A percentile compares a stretch with the other conserved stretches of the same genome.
These are phyloP conservation scores for Stemphylium lycopersici DNA, from an alignment of 2,329 filamentous ascomycete genomes.

Conservation along the genomic window DNA sequence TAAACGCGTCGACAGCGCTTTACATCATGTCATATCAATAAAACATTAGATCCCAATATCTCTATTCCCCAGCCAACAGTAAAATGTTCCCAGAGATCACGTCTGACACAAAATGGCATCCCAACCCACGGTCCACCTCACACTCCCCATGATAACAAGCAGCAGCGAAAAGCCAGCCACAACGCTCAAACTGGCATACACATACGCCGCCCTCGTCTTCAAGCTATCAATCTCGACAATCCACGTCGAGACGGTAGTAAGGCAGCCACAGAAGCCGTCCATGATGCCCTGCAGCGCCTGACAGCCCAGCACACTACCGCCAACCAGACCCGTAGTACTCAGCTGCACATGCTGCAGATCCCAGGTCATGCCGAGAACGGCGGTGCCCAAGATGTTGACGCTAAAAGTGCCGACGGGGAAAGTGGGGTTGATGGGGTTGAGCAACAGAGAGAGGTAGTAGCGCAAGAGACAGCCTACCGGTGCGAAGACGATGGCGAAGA, in stretches of 20 bases:
- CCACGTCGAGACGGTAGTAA: slow-evolving; percentile 58
- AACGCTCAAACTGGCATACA: slow-evolving; percentile 70
- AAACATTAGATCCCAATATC: too few relatives aligned
- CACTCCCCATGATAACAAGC: slow-evolving; percentile 75
- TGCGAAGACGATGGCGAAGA: slow-evolving; percentile 82
- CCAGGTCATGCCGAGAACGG: slow-evolving; percentile 75
- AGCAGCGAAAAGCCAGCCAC: slow-evolving; percentile 62
- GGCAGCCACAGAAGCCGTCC: slow-evolving; percentile 57
- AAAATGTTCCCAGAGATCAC: background rate
- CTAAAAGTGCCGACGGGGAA: slow-evolving; percentile 89
- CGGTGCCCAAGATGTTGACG: slow-evolving; percentile 80
- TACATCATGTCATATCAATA: too few relatives aligned
- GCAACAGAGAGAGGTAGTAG: slow-evolving; percentile 71
- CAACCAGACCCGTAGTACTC: slow-evolving; percentile 51
- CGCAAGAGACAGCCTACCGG: slow-evolving; percentile 78
- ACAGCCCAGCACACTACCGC: slow-evolving; percentile 51
- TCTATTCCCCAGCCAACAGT: too few relatives aligned
- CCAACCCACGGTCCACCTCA: slow-evolving; percentile 69
- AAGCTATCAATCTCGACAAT: slow-evolving; percentile 52
- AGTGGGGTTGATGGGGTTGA: slow-evolving; percentile 70
- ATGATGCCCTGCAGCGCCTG: slow-evolving; percentile 55
- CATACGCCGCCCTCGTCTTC: slow-evolving; percentile 64
- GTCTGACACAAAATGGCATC: slow-evolving; percentile 6
- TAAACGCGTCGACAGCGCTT: too few relatives aligned
- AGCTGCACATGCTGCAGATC: slow-evolving; percentile 73